Evolutionary conservation across 768 basidiomycete species (phyloP).

Genomic region (Boletales sp.): DNA sequence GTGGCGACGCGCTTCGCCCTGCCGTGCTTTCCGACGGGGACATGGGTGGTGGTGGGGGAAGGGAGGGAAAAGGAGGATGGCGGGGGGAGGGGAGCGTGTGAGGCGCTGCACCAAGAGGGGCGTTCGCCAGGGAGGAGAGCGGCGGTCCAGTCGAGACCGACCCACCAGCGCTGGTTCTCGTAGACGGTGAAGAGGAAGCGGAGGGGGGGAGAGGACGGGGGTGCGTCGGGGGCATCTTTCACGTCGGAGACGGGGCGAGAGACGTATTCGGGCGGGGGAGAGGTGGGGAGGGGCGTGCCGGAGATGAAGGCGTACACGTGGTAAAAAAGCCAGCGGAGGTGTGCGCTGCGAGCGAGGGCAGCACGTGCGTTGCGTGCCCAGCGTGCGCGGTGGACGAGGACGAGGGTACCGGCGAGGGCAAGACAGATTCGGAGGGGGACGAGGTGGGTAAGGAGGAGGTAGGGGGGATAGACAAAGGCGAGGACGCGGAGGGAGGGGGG

Average conservation of each 20-base stretch:
- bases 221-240: conserved; percentile 15
- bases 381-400: conserved; percentile 64
- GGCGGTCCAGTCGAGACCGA: conserved; percentile 95
- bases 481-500: conserved; percentile 47
- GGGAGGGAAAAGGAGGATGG: conserved; percentile 69
- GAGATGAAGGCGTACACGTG: conserved; percentile 48
- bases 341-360: conserved; percentile 60
- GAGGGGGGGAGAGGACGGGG: conserved; percentile 32
- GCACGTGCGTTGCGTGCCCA: conserved; percentile 57
- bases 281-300: conserved; percentile 49
- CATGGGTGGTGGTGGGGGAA: conserved; percentile 54
- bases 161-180: conserved; percentile 98
- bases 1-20: conserved; percentile 68
- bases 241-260: conserved; percentile 23
- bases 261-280: conserved; percentile 29
- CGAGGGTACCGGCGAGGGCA: conserved; percentile 53
- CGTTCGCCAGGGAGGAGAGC: conserved; percentile 87
- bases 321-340: conserved; percentile 63
- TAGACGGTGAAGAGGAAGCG: conserved; percentile 88
- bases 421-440: conserved; percentile 61
- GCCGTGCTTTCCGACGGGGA: conserved; percentile 45
- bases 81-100: conserved; percentile 59
- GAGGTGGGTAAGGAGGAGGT: conserved; percentile 59
- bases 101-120: conserved; percentile 76
- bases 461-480: conserved; percentile 58